Evolutionary conservation across 202 grass and related monocot species (phyloP).

Genomic region (Brachypodium distachyon): DNA sequence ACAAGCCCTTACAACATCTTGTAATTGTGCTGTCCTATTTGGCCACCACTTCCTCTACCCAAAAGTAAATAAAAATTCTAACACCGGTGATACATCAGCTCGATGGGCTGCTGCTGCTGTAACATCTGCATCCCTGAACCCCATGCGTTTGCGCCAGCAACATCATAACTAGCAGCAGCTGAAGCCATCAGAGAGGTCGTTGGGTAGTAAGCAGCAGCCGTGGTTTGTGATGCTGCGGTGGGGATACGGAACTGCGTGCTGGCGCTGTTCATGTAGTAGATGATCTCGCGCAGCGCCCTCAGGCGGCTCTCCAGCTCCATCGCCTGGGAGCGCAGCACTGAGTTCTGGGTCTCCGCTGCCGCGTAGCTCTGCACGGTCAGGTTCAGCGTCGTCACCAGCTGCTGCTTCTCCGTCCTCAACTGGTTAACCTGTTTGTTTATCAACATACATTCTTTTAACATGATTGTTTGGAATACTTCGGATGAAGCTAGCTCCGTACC

Average conservation of each 20-base stretch:
- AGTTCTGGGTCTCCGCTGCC: slow-evolving; percentile 35
- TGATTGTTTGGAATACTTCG: too few species aligned
- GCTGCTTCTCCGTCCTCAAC: slow-evolving; percentile 29
- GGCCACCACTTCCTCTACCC: neutral
- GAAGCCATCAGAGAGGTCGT: neutral
- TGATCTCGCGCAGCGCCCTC: slow-evolving; percentile 20
- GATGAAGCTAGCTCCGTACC: too few species aligned
- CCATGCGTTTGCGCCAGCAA: neutral
- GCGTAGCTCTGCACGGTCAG: slow-evolving; percentile 12
- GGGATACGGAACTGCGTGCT: neutral
- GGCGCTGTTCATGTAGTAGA: slow-evolving; percentile 1
- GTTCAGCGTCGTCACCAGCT: slow-evolving; percentile 14
- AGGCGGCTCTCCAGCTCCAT: slow-evolving; percentile 35
- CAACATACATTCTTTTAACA: neutral
- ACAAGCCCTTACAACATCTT: neutral
- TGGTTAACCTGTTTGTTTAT: slow-evolving; percentile 10
- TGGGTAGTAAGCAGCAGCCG: neutral
- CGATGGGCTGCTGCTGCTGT: slow-evolving; percentile 27
- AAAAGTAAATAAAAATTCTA: slow-evolving; percentile 10
- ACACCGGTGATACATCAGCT: slow-evolving; percentile 5
- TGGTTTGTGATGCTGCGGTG: too few species aligned
- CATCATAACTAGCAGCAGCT: neutral
- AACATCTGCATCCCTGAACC: slow-evolving; percentile 1
- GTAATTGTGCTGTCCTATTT: neutral
- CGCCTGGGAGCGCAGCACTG: slow-evolving; percentile 34